phyloP scores from a whole-genome alignment of 768 basidiomycete species.

The Termitomyces sp. region DNA sequence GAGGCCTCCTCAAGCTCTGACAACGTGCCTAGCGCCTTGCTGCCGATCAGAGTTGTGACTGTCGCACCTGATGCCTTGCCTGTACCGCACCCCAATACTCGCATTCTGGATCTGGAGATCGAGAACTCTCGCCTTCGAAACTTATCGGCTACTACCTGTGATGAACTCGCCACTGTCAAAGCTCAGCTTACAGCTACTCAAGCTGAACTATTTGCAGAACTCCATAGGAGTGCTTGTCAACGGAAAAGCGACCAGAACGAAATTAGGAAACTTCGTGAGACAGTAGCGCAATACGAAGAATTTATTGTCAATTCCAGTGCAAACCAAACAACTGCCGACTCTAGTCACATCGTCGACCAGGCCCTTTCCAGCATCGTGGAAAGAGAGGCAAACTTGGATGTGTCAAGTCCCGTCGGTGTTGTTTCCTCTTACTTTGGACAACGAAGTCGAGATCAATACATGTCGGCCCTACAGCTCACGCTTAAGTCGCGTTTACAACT shows the following conservation, averaged over 20 bases:
- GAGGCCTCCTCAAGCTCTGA: conserved; percentile 6
- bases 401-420: not conserved
- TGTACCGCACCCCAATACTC: conserved; percentile 3
- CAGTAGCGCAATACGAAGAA: conserved; percentile 6
- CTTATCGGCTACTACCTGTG: not conserved
- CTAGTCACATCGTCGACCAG: conserved; percentile 5
- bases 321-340: not conserved
- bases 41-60: conserved; percentile 3
- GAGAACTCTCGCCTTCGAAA: conserved; percentile 8
- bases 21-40: conserved; percentile 11
- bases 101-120: conserved; percentile 10
- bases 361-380: conserved; percentile 6
- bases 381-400: not conserved
- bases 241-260: conserved; percentile 2
- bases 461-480: conserved; percentile 38
- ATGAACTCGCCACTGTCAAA: conserved; percentile 3
- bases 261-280: conserved; percentile 6
- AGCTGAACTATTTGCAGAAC: conserved; percentile 13
- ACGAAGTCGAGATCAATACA: conserved; percentile 36
- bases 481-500: conserved; percentile 39
- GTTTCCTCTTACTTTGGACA: conserved; percentile 17
- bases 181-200: conserved; percentile 11
- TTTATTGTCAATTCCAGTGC: conserved; percentile 2
- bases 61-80: conserved; percentile 2
- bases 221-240: conserved; percentile 9